A percentile compares a stretch with the other conserved stretches of the same genome.
Conservation (phyloP, 352 stramenopile species). For the Phytophthora nicotianae region DNA sequence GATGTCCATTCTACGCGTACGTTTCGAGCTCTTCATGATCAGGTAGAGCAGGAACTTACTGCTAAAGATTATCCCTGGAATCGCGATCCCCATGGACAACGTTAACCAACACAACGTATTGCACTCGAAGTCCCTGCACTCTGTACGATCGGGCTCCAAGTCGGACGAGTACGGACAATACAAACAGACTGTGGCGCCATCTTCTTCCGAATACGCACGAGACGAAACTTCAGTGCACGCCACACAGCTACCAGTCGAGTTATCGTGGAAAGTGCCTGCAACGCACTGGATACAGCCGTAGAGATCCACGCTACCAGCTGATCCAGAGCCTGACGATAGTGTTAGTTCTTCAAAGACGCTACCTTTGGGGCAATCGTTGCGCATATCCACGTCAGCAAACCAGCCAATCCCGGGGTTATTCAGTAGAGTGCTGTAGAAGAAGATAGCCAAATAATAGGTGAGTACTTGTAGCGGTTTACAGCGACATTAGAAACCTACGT, state of each 20-base stretch:
- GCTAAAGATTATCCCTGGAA: slow-evolving; percentile 58
- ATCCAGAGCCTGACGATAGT: slow-evolving; percentile 20
- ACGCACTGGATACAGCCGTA: slow-evolving; percentile 71
- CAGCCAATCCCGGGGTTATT: slow-evolving; percentile 61
- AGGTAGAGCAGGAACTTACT: slow-evolving; percentile 56
- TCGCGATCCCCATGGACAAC: slow-evolving; percentile 49
- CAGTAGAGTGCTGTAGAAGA: slow-evolving; percentile 40
- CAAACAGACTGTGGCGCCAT: slow-evolving; percentile 55
- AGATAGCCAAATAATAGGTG: not conserved
- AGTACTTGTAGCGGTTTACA: too few species aligned
- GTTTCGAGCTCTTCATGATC: slow-evolving; percentile 48
- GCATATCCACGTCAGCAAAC: slow-evolving; percentile 36
- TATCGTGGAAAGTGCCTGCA: slow-evolving; percentile 64
- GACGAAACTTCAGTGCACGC: slow-evolving; percentile 48
- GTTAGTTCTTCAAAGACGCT: slow-evolving; percentile 54
- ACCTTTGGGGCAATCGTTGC: slow-evolving; percentile 55
- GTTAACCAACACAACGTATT: slow-evolving; percentile 74
- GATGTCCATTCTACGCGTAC: slow-evolving; percentile 46
- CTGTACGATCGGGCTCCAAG: slow-evolving; percentile 35
- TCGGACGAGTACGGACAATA: slow-evolving; percentile 75
- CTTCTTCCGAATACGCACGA: slow-evolving; percentile 56
- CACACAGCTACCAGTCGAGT: slow-evolving; percentile 43
- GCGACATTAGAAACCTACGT: slow-evolving; percentile 11
- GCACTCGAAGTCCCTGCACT: slow-evolving; percentile 55
- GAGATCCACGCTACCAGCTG: slow-evolving; percentile 24